These are phyloP conservation scores for Myxozyma kluyveri DNA, from an alignment of 805 yeast species.

Conservation along the genomic window DNA sequence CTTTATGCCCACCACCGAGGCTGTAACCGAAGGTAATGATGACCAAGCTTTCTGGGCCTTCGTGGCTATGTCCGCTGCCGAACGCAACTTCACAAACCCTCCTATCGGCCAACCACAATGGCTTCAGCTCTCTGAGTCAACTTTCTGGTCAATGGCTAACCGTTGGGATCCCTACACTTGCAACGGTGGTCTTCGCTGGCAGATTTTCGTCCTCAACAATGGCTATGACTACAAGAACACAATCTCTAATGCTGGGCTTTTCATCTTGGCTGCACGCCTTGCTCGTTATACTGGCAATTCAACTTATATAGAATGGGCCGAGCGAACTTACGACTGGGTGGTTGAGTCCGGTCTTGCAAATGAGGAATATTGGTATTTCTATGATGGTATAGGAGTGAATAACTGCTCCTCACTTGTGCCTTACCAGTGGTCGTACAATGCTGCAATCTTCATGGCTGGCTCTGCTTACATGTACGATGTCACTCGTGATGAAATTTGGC, in stretches of 20 bases:
- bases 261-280: slow-evolving; percentile 76
- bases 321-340: slow-evolving; percentile 73
- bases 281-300: slow-evolving; percentile 76
- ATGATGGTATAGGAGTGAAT: slow-evolving; percentile 50
- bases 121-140: slow-evolving; percentile 83
- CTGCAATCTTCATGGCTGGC: slow-evolving; percentile 75
- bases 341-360: slow-evolving; percentile 46
- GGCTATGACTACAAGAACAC: slow-evolving; percentile 93
- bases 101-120: slow-evolving; percentile 62
- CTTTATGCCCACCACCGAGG: slow-evolving; percentile 83
- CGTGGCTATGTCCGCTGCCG: slow-evolving; percentile 89
- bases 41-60: slow-evolving; percentile 98
- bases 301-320: slow-evolving; percentile 69
- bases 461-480: slow-evolving; percentile 74
- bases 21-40: slow-evolving; percentile 94
- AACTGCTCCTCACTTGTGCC: slow-evolving; percentile 62
- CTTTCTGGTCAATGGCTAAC: slow-evolving; percentile 82
- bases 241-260: slow-evolving; percentile 76
- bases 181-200: slow-evolving; percentile 94
- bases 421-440: slow-evolving; percentile 83
- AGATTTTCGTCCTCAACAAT: slow-evolving; percentile 87
- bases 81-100: slow-evolving; percentile 76
- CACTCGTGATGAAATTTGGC: slow-evolving; percentile 69
- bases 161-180: slow-evolving; percentile 81
- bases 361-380: slow-evolving; percentile 37